These are phyloP conservation scores for Ascoidea rubescens DNA, from an alignment of 805 yeast species.

Conservation along the genomic window DNA sequence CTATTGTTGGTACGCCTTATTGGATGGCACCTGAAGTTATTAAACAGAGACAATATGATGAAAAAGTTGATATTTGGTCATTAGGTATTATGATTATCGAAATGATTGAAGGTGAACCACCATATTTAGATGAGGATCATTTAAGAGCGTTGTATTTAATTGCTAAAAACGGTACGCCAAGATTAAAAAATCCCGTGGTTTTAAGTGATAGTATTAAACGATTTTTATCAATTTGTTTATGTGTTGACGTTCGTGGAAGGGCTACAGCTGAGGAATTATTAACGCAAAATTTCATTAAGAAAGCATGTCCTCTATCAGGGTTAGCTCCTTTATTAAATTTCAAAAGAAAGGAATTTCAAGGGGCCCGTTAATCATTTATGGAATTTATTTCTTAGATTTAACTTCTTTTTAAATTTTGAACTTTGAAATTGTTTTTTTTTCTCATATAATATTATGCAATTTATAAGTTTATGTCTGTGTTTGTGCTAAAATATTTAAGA, in stretches of 20 bases:
- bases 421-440: too few species aligned
- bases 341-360: conserved; percentile 17
- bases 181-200: conserved; percentile 74
- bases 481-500: too few species aligned
- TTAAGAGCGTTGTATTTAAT: conserved; percentile 84
- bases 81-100: conserved; percentile 96
- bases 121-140: conserved; percentile 92
- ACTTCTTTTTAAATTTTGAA: too few species aligned
- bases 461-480: too few species aligned
- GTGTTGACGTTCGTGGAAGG: conserved; percentile 87
- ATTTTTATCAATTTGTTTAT: conserved; percentile 79
- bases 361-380: too few species aligned
- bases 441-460: too few species aligned
- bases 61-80: conserved; percentile 96
- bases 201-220: conserved; percentile 68
- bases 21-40: conserved; percentile 99
- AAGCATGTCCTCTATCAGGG: conserved; percentile 46
- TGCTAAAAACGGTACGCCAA: conserved; percentile 95
- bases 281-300: conserved; percentile 56
- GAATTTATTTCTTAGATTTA: too few species aligned
- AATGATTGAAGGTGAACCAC: conserved; percentile 99
- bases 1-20: conserved; percentile 99
- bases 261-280: conserved; percentile 84
- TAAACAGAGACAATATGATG: conserved; percentile 86
- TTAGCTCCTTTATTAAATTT: conserved; percentile 46